Base-by-base conservation (phyloP, 2,329 filamentous ascomycete genomes). In the Lachnellula suecica region DNA sequence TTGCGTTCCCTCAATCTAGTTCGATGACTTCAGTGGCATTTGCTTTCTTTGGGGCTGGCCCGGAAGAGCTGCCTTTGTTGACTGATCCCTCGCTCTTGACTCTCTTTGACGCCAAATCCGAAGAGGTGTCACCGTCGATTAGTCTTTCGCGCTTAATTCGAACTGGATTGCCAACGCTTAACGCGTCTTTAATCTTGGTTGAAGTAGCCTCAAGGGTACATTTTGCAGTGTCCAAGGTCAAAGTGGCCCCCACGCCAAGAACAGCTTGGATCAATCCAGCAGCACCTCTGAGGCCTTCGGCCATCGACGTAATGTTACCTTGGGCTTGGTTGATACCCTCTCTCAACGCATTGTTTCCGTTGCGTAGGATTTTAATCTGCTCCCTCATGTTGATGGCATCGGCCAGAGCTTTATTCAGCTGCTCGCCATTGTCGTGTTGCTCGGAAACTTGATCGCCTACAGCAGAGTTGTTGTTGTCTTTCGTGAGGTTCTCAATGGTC, bases 181-280 rank as follows among this genome's bases (percentile, higher is more conserved):
- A 34, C 17, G 41, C 34, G 15, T 45, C 29, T 34, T 41, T 38
- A 3, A 52, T 44, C 31, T 38, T 52, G 5, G 44, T 34, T 15
- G 48, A 23, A 13, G 45, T 34, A 11, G 40, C 40, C 31, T 45
- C 31, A 19, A 52, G 51, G 15, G 41, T 29, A 4, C 13, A 5
- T 31, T 9, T 31, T 15, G 29, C 29, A 31, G 29, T 31, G 2
- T 31, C 23, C 9, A 41, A 15, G 38, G 44, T 48, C 20, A 41
- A 20, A 23, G 23, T 44, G 2, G 22, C 44, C 11, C 20, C 19
- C 22, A 48, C 17, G 22, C n/a, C 34, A 19, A 52, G 22, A 3
- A 49, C 44, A 4, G 44, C 46, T 41, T 48, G 40, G 24, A 52
- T 49, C 50, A 49, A 48, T 22, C 17, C 31, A 6, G 51, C 44